Conservation (phyloP, 192 early-diverging fungal genomes). For the Coemansia sp. region DNA sequence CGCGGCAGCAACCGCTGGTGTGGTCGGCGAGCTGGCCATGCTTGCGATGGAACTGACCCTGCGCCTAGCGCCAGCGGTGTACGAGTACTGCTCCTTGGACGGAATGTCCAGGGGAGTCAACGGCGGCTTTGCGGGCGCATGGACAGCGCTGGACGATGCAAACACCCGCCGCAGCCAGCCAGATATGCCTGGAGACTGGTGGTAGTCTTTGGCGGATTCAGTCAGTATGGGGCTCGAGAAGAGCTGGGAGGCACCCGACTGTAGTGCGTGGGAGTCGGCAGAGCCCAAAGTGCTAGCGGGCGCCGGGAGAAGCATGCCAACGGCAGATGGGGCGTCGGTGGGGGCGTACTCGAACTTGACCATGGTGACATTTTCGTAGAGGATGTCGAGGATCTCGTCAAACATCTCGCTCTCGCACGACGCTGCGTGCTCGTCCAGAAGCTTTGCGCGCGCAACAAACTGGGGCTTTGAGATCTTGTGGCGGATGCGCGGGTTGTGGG, state of each 20-base stretch:
- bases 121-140: slow-evolving; percentile 9
- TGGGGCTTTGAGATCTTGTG: slow-evolving; percentile 82
- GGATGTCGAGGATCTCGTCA: slow-evolving; percentile 71
- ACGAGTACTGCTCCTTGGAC: slow-evolving; percentile 51
- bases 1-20: not conserved
- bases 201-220: slow-evolving; percentile 9
- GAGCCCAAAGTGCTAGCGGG: not conserved
- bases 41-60: slow-evolving; percentile 19
- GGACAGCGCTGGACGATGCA: slow-evolving; percentile 18
- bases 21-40: slow-evolving; percentile 3
- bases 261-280: not conserved
- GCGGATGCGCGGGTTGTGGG: slow-evolving; percentile 77
- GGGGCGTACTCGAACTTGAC: slow-evolving; percentile 53
- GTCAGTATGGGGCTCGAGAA: not conserved
- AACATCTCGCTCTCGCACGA: slow-evolving; percentile 56
- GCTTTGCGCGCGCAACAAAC: slow-evolving; percentile 69
- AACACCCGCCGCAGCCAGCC: slow-evolving; percentile 51
- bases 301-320: not conserved
- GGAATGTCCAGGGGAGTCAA: slow-evolving; percentile 37
- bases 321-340: slow-evolving; percentile 1
- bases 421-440: slow-evolving; percentile 62
- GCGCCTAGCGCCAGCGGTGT: slow-evolving; percentile 30
- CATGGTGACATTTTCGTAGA: slow-evolving; percentile 55
- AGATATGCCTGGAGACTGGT: slow-evolving; percentile 30
- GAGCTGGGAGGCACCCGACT: not conserved